Evolutionary conservation across 1,139 yeast species (phyloP).

Genomic region (Pichia cactophila): DNA sequence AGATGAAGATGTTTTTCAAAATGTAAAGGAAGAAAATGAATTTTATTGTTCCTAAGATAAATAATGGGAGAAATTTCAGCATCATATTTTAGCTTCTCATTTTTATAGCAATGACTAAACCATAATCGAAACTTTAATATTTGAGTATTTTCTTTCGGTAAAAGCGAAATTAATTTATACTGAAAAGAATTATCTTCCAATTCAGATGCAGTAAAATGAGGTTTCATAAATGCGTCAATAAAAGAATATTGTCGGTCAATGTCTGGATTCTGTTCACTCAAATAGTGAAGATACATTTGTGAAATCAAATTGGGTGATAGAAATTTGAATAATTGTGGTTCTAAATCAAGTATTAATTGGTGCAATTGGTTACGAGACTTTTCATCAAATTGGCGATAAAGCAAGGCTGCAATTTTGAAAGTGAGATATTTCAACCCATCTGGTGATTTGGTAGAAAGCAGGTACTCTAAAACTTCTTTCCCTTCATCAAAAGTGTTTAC

Average conservation of each 20-base stretch:
- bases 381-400: slow-evolving; percentile 9
- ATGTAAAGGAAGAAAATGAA: slow-evolving; percentile 9
- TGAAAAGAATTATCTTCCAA: slow-evolving; percentile 6
- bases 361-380: slow-evolving; percentile 5
- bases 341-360: slow-evolving; percentile 1
- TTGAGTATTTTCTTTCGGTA: slow-evolving; percentile 5
- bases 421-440: slow-evolving; percentile 9
- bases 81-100: slow-evolving; percentile 11
- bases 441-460: neutral
- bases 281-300: slow-evolving; percentile 4
- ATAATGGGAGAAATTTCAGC: slow-evolving; percentile 9
- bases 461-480: neutral
- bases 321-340: slow-evolving; percentile 1
- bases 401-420: slow-evolving; percentile 5
- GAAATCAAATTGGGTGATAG: slow-evolving; percentile 11
- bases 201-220: slow-evolving; percentile 4
- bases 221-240: slow-evolving; percentile 5
- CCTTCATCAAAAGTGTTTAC: slow-evolving; percentile 4
- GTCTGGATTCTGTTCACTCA: neutral
- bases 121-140: slow-evolving; percentile 10
- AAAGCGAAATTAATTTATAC: slow-evolving; percentile 8
- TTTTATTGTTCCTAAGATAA: slow-evolving; percentile 10
- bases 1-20: slow-evolving; percentile 6
- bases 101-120: slow-evolving; percentile 9
- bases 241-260: slow-evolving; percentile 6